phyloP scores from a whole-genome alignment of 2,329 filamentous ascomycete species.

The Hypoxylon sp. region DNA sequence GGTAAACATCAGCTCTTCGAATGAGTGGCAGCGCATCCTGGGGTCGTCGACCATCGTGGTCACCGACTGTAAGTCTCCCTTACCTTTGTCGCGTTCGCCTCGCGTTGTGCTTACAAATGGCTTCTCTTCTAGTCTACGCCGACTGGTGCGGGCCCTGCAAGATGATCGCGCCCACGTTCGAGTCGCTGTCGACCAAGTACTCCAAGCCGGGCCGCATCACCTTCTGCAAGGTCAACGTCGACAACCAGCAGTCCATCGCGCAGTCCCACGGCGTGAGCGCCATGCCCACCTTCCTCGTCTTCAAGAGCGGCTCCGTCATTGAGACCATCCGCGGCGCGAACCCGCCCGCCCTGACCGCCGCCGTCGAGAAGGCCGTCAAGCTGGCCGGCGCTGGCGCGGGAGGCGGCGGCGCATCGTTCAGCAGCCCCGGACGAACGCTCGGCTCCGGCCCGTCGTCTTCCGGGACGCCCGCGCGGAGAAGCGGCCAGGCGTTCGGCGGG shows the following conservation, averaged over 20 bases:
- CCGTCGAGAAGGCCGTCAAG: constrained; percentile 74
- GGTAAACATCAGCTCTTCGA: constrained; percentile 67
- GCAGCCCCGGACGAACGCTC: constrained; percentile 64
- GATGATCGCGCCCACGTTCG: constrained; percentile 87
- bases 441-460: constrained; percentile 49
- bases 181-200: constrained; percentile 80
- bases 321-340: constrained; percentile 85
- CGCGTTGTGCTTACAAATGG: constrained; percentile 41
- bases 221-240: constrained; percentile 92
- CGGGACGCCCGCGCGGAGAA: constrained; percentile 32
- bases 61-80: constrained; percentile 81
- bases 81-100: constrained; percentile 35
- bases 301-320: constrained; percentile 75
- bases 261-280: constrained; percentile 80
- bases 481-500: constrained; percentile 29
- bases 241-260: constrained; percentile 79
- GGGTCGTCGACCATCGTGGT: constrained; percentile 80
- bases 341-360: constrained; percentile 74
- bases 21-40: constrained; percentile 77
- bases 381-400: constrained; percentile 54
- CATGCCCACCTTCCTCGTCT: constrained; percentile 95
- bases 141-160: constrained; percentile 97
- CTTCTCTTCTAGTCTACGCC: constrained; percentile 78
- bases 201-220: constrained; percentile 83
- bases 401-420: constrained; percentile 55